Base-by-base conservation (phyloP, 495 filamentous ascomycete genomes). In the Schizothecium vesticola region DNA sequence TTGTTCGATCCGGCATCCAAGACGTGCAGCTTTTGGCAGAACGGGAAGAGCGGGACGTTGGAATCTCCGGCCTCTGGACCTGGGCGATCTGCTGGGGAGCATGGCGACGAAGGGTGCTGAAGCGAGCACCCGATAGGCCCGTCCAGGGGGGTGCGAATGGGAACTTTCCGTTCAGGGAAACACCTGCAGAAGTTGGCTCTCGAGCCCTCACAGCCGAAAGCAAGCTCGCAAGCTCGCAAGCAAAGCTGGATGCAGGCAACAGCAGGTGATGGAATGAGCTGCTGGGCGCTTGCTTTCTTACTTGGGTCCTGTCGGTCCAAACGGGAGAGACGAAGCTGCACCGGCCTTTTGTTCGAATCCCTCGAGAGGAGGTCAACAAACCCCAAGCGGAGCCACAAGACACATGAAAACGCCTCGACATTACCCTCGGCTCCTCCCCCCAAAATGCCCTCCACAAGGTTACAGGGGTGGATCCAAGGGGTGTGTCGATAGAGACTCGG, bases 111-210 rank as follows among this genome's bases (percentile, higher is more conserved):
- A 61, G 57, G 43, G 56, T 59, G 56, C 11, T 51, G 29, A 25
- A 66, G 56, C 63, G n/a, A 55, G 43, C 61, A 68, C 26, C 66
- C 70, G 66, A 69, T 69, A 66, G 66, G 70, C 68, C 66, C 55
- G 70, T 56, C 57, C 58, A 57, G 43, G 51, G 28, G 29, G 36
- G 43, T 26, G 51, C 63, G 28, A 33, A 11, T 60, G 26, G 59
- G 26, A 33, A 10, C 57, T 66, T 66, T 59, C 65, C 65, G 24
- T 66, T 66, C 65, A n/a, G 43, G 65, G 65, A 66, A 61, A 16
- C 28, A 66, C 65, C 31, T 66, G 65, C 65, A 66, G 57, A 55
- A 24, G 65, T 55, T 55, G 65, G 65, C 65, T 60, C 65, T 66
- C 64, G 56, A 56, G 63, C 63, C 63, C 56, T 65, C 63, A 21